A percentile compares a stretch with the other conserved stretches of the same genome.
phyloP scores from a whole-genome alignment of 2,329 filamentous ascomycete species.

The Fusarium sacchari region DNA sequence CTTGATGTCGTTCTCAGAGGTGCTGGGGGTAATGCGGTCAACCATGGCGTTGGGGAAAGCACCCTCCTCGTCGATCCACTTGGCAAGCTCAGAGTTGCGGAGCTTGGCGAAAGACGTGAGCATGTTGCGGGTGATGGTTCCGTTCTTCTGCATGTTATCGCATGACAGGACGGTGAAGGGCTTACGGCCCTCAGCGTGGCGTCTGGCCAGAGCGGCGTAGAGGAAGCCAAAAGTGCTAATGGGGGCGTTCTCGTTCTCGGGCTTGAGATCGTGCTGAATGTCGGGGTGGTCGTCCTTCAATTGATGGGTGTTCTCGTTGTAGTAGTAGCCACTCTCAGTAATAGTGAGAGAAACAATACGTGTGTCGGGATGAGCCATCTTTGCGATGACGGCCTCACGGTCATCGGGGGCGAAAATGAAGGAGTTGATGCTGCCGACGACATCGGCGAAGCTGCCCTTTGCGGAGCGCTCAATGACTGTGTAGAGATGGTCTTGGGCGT shows the following conservation, averaged over 20 bases:
- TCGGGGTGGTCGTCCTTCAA: slow-evolving; percentile 59
- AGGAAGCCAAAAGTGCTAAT: slow-evolving; percentile 63
- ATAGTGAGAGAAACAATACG: slow-evolving; percentile 66
- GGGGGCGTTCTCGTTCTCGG: slow-evolving; percentile 55
- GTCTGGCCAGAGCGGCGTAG: slow-evolving; percentile 60
- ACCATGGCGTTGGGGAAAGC: slow-evolving; percentile 66
- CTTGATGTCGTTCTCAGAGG: slow-evolving; percentile 55
- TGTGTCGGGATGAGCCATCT: slow-evolving; percentile 65
- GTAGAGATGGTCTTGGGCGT: slow-evolving; percentile 61
- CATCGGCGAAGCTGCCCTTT: slow-evolving; percentile 57
- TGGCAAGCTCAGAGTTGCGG: slow-evolving; percentile 57
- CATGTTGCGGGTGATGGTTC: slow-evolving; percentile 63
- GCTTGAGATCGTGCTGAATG: slow-evolving; percentile 59
- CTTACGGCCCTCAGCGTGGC: slow-evolving; percentile 56
- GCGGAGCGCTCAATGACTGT: slow-evolving; percentile 65
- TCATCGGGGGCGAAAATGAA: slow-evolving; percentile 63
- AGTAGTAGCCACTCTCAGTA: slow-evolving; percentile 66
- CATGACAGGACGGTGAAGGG: slow-evolving; percentile 66
- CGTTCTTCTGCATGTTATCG: slow-evolving; percentile 68
- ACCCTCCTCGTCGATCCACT: slow-evolving; percentile 59
- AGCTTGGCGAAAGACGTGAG: slow-evolving; percentile 60
- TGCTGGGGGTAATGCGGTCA: slow-evolving; percentile 65
- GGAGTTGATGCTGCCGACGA: slow-evolving; percentile 63
- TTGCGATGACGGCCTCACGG: slow-evolving; percentile 61
- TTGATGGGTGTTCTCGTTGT: slow-evolving; percentile 67